Evolutionary conservation across 2,329 filamentous ascomycete genomes (phyloP).

Genomic region (Ceratocystis eucalypticola): DNA sequence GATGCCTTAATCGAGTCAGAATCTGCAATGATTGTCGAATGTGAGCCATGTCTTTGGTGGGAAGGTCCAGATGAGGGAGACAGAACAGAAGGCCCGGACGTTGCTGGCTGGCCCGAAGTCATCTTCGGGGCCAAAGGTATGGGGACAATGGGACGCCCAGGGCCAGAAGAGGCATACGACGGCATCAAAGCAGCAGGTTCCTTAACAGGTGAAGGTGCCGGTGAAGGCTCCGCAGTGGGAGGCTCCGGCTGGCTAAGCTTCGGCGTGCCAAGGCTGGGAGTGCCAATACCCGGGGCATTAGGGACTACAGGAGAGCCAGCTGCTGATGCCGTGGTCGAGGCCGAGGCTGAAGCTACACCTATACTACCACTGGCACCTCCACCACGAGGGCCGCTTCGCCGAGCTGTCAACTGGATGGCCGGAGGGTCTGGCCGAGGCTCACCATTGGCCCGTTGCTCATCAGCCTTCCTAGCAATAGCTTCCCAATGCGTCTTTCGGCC

Average conservation of each 20-base stretch:
- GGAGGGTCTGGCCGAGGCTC: slow-evolving; percentile 49
- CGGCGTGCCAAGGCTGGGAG: slow-evolving; percentile 10
- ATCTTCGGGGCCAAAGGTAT: background rate
- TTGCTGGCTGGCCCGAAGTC: background rate
- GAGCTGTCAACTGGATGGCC: slow-evolving; percentile 36
- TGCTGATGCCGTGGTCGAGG: slow-evolving; percentile 7
- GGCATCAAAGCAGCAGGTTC: background rate
- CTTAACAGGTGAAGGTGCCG: slow-evolving; percentile 11
- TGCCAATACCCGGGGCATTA: slow-evolving; percentile 8
- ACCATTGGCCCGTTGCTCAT: slow-evolving; percentile 40
- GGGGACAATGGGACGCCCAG: slow-evolving; percentile 1
- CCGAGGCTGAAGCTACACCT: slow-evolving; percentile 20
- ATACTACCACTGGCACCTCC: slow-evolving; percentile 30
- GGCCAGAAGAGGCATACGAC: background rate
- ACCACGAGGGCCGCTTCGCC: slow-evolving; percentile 34
- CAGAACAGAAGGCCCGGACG: background rate
- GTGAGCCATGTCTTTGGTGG: slow-evolving; percentile 12
- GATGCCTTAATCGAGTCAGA: slow-evolving; percentile 5
- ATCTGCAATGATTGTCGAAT: slow-evolving; percentile 9
- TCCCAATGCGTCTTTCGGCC: slow-evolving; percentile 43
- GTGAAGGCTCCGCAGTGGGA: slow-evolving; percentile 14
- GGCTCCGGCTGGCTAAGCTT: slow-evolving; percentile 14
- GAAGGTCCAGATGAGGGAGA: slow-evolving; percentile 1
- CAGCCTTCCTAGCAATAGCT: slow-evolving; percentile 44
- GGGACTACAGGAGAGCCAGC: slow-evolving; percentile 11